phyloP scores from a whole-genome alignment of 2,329 filamentous ascomycete species.

The Lojkania enalia region DNA sequence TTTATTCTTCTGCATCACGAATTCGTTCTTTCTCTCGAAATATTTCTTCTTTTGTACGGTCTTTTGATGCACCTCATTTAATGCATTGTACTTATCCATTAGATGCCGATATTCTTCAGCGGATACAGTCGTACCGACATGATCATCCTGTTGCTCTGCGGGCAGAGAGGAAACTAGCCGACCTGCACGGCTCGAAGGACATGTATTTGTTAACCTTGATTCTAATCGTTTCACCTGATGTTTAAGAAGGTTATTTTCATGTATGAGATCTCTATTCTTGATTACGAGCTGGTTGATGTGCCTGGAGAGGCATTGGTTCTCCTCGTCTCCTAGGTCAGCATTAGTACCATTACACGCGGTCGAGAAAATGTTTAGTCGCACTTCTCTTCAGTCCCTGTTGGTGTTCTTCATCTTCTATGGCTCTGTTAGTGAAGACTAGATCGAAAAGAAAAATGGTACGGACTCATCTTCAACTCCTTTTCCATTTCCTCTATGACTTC shows the following conservation, averaged over 20 bases:
- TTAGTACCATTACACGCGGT: not conserved
- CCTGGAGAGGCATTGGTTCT: constrained; percentile 28
- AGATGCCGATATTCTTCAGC: constrained; percentile 33
- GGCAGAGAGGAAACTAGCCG: not conserved
- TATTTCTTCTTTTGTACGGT: constrained; percentile 34
- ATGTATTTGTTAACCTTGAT: not conserved
- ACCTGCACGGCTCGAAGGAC: not conserved
- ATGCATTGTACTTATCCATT: constrained; percentile 33
- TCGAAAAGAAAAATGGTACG: constrained; percentile 4
- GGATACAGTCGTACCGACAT: constrained; percentile 7
- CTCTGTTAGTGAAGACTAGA: not conserved
- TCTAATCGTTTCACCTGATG: constrained; percentile 16
- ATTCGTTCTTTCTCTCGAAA: constrained; percentile 36
- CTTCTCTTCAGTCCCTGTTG: constrained; percentile 30
- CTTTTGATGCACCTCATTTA: constrained; percentile 37
- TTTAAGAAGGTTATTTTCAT: constrained; percentile 30
- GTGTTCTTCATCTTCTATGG: constrained; percentile 30
- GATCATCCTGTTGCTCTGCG: not conserved
- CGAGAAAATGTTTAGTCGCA: constrained; percentile 14
- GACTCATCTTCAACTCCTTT: constrained; percentile 40
- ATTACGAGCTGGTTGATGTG: constrained; percentile 31
- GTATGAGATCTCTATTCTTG: constrained; percentile 28
- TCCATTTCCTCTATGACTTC: constrained; percentile 38
- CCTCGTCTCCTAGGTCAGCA: constrained; percentile 29
- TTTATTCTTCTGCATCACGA: constrained; percentile 41